phyloP scores from a whole-genome alignment of 73 alveolate genomes.

The Paramecium primaurelia region DNA sequence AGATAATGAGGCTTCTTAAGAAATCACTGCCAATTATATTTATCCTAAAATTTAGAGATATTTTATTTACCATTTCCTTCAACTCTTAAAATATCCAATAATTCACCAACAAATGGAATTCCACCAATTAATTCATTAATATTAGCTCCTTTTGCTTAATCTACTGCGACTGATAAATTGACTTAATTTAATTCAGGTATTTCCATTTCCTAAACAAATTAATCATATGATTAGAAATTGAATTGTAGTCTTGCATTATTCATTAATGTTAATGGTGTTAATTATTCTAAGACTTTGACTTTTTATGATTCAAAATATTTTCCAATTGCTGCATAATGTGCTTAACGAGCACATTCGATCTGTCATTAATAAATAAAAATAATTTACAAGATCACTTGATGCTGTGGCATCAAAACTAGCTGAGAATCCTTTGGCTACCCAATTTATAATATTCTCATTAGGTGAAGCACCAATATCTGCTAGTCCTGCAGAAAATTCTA shows the following conservation, averaged over 20 bases:
- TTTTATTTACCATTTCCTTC: background rate
- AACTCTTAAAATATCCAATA: background rate
- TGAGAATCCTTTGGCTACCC: background rate
- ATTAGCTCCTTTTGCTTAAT: background rate
- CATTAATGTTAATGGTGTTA: background rate
- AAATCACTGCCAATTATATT: background rate
- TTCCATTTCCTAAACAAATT: background rate
- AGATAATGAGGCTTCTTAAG: background rate
- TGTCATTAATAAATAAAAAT: background rate
- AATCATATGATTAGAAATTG: background rate
- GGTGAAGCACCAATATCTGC: background rate
- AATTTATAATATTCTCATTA: background rate
- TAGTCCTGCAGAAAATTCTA: background rate
- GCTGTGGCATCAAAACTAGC: background rate
- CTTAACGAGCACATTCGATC: background rate
- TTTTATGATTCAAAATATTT: background rate
- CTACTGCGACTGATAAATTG: too few species aligned
- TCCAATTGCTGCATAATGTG: background rate
- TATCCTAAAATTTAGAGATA: background rate
- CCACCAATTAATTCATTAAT: background rate
- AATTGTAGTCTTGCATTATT: background rate
- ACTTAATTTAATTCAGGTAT: background rate
- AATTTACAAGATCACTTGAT: background rate
- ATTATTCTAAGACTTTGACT: background rate
- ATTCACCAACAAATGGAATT: background rate